These are phyloP conservation scores for Rhipidocladum racemiflorum DNA, from an alignment of 176 grass and related monocot genomes.

Conservation along the genomic window DNA sequence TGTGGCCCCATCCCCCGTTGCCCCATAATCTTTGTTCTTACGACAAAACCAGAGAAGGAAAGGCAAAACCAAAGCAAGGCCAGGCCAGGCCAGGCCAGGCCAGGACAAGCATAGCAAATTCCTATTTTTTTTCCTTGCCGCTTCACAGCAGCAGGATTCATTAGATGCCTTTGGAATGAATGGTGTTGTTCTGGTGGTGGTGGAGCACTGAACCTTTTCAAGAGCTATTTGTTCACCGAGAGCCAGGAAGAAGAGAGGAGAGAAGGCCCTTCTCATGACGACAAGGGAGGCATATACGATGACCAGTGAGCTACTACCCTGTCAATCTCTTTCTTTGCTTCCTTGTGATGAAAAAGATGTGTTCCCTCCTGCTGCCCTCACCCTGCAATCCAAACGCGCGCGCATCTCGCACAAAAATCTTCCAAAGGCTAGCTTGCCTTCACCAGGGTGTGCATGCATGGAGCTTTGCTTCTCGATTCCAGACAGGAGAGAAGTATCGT, in stretches of 20 bases:
- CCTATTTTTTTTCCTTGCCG: slow-evolving; percentile 39
- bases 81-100: neutral
- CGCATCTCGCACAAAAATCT: slow-evolving; percentile 29
- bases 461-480: slow-evolving; percentile 29
- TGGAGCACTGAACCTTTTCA: slow-evolving; percentile 39
- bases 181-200: slow-evolving; percentile 34
- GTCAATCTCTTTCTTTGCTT: slow-evolving; percentile 51
- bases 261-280: slow-evolving; percentile 20
- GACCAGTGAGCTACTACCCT: slow-evolving; percentile 51
- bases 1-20: slow-evolving; percentile 6
- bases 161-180: slow-evolving; percentile 36
- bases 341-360: slow-evolving; percentile 54
- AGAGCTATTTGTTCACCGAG: slow-evolving; percentile 16
- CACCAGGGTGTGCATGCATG: slow-evolving; percentile 44
- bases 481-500: slow-evolving; percentile 23
- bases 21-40: slow-evolving; percentile 43
- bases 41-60: slow-evolving; percentile 39
- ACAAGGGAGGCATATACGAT: slow-evolving; percentile 32
- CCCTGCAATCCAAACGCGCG: slow-evolving; percentile 10
- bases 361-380: slow-evolving; percentile 16
- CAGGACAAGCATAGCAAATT: slow-evolving; percentile 29
- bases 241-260: slow-evolving; percentile 36
- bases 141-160: slow-evolving; percentile 39
- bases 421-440: slow-evolving; percentile 5
- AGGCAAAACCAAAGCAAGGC: slow-evolving; percentile 31